A percentile compares a stretch with the other conserved stretches of the same genome.
phyloP scores from a whole-genome alignment of 768 basidiomycete genomes.

The Termitomyces sp. region DNA sequence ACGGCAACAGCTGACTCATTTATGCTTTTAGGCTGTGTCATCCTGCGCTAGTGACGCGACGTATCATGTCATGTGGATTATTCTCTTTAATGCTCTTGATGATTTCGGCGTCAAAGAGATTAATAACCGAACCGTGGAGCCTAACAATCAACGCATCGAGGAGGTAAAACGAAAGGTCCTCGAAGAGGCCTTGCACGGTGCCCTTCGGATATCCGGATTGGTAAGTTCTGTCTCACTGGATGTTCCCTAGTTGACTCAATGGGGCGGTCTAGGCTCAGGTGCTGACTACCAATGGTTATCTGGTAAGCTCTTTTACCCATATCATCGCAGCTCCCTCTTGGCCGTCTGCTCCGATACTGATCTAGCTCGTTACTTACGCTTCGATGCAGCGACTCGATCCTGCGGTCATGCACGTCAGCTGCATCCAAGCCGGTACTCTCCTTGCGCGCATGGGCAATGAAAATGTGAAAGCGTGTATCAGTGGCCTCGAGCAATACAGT shows the following conservation, averaged over 20 bases:
- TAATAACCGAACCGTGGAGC: slow-evolving; percentile 42
- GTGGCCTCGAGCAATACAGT: slow-evolving; percentile 85
- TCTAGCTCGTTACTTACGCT: slow-evolving; percentile 8
- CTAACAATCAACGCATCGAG: slow-evolving; percentile 53
- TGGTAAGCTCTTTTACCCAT: slow-evolving; percentile 41
- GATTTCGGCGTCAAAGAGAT: slow-evolving; percentile 82
- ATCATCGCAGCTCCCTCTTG: slow-evolving; percentile 20
- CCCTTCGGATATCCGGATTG: slow-evolving; percentile 86
- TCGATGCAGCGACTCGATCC: slow-evolving; percentile 67
- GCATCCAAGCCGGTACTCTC: slow-evolving; percentile 80
- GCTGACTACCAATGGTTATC: slow-evolving; percentile 82
- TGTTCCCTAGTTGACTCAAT: slow-evolving; percentile 4
- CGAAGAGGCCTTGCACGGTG: slow-evolving; percentile 83
- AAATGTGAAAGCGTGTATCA: slow-evolving; percentile 82
- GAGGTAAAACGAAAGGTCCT: slow-evolving; percentile 65
- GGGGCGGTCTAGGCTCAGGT: slow-evolving; percentile 61
- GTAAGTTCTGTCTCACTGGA: slow-evolving; percentile 38
- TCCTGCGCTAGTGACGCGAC: slow-evolving; percentile 83
- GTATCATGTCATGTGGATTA: slow-evolving; percentile 91
- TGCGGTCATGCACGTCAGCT: slow-evolving; percentile 85
- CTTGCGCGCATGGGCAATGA: slow-evolving; percentile 81
- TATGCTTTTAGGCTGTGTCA: slow-evolving; percentile 39
- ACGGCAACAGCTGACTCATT: slow-evolving; percentile 9
- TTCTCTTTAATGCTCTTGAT: slow-evolving; percentile 76
- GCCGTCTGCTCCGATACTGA: slow-evolving; percentile 1